Evolutionary conservation across 2,329 filamentous ascomycete species (phyloP), one percentile per base, ranked within the genome.

Genomic region (Cladophialophora chaetospira): DNA sequence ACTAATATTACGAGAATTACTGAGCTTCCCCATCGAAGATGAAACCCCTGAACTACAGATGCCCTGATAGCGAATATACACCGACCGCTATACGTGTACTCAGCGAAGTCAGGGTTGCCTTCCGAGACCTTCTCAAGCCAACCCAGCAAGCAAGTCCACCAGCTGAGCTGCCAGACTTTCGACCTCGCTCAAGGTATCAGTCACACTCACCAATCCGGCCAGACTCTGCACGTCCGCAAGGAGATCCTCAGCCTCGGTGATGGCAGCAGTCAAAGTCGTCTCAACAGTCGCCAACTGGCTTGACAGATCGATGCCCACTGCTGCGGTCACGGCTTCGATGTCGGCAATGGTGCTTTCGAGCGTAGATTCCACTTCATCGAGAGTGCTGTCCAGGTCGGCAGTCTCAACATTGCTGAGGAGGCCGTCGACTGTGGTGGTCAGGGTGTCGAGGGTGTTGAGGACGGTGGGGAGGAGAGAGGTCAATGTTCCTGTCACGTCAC

Each of bases 381-480:
- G 49, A 6, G 40, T 25, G 23, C 21, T 35, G 13, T 44, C 31
- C 13, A 59, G 38, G 46, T 63, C 57, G 3, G 42, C 25, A 15
- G 15, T 19, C n/a, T 56, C 43, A 13, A 35, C 40, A 9, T 40
- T 44, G 21, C 21, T 21, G 26, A 58, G 25, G 26, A 61, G 23
- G 23, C 40, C 29, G 31, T 43, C 35, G 40, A 63, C 19, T 21
- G 29, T 28, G 26, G 23, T 15, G 42, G 47, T 45, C 9, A 58
- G 19, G 31, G 8, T 11, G 40, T 54, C 36, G 35, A 62, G 40
- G n/a, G 44, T 55, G 55, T 36, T 48, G 35, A 42, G 25, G 5
- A 59, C 10, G 33, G 19, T 38, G 31, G 48, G 6, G 29, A 64
- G 52, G 13, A 61, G 35, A 49, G 42, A 31, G 29, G 40, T 49